These are phyloP conservation scores for Pleurotus ostreatus DNA, from an alignment of 768 basidiomycete species.

Conservation along the genomic window DNA sequence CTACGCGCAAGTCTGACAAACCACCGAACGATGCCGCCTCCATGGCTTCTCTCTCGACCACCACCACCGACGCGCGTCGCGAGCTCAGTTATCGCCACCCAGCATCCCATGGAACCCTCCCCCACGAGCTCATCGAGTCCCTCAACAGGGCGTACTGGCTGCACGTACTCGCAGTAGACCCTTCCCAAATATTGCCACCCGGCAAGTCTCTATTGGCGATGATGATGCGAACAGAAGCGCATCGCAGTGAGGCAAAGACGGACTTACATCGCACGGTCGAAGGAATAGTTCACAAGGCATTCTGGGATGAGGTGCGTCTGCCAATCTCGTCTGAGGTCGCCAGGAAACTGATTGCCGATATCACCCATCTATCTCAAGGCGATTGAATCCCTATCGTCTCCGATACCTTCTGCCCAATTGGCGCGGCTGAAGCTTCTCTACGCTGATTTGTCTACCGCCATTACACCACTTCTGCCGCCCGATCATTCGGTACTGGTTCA, in stretches of 20 bases:
- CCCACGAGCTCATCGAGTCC: conserved; percentile 50
- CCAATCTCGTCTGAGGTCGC: neutral
- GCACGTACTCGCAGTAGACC: conserved; percentile 63
- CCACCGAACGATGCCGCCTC: neutral
- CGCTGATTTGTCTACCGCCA: conserved; percentile 43
- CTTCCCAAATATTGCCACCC: conserved; percentile 56
- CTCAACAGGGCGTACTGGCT: conserved; percentile 64
- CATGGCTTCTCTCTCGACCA: conserved; percentile 5
- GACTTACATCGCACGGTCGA: conserved; percentile 37
- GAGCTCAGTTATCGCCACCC: neutral
- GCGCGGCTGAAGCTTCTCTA: conserved; percentile 55
- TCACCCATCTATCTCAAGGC: conserved; percentile 35
- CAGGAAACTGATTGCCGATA: neutral
- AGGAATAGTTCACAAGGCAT: conserved; percentile 57
- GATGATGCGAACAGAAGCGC: conserved; percentile 34
- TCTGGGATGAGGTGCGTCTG: conserved; percentile 69
- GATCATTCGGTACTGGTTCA: conserved; percentile 44
- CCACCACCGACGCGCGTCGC: neutral
- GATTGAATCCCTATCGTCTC: conserved; percentile 47
- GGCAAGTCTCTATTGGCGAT: conserved; percentile 71
- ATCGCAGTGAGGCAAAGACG: conserved; percentile 11
- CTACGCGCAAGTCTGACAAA: neutral
- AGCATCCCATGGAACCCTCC: conserved; percentile 28
- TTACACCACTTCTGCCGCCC: conserved; percentile 57
- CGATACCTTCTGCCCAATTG: conserved; percentile 56